Evolutionary conservation across 163 green algal genomes (phyloP).

Genomic region (Prototheca wickerhamii): DNA sequence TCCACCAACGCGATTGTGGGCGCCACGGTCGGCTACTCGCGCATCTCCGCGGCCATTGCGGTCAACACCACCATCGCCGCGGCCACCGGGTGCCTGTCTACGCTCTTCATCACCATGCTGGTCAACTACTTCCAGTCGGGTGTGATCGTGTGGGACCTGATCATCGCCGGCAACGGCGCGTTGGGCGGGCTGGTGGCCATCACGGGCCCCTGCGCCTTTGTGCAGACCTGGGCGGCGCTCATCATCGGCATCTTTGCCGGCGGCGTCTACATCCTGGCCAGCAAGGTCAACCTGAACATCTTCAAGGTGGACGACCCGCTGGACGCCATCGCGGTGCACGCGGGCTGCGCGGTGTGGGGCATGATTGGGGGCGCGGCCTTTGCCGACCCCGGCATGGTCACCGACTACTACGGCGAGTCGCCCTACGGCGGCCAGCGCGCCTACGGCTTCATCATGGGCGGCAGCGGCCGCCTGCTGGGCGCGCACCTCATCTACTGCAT

Average conservation of each 20-base stretch:
- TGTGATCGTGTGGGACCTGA: slow-evolving; percentile 44
- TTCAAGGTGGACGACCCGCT: slow-evolving; percentile 85
- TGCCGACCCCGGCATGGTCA: slow-evolving; percentile 30
- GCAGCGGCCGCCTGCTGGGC: slow-evolving; percentile 48
- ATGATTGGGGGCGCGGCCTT: slow-evolving; percentile 46
- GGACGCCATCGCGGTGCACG: slow-evolving; percentile 83
- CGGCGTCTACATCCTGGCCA: slow-evolving; percentile 42
- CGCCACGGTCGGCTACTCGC: slow-evolving; percentile 15
- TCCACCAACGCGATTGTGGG: slow-evolving; percentile 11
- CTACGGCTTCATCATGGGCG: slow-evolving; percentile 65
- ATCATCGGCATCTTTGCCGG: slow-evolving; percentile 62
- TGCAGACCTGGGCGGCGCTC: slow-evolving; percentile 82
- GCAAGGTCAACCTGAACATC: slow-evolving; percentile 38
- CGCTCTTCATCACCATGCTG: slow-evolving; percentile 48
- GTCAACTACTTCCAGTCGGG: slow-evolving; percentile 22
- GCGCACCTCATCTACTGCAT: slow-evolving; percentile 51
- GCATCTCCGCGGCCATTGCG: slow-evolving; percentile 18
- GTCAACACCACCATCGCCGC: slow-evolving; percentile 75
- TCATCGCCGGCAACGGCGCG: slow-evolving; percentile 65
- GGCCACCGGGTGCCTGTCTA: slow-evolving; percentile 57
- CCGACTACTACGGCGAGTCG: slow-evolving; percentile 25
- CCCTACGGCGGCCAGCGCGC: slow-evolving; percentile 11
- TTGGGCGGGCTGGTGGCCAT: slow-evolving; percentile 88
- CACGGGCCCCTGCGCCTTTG: slow-evolving; percentile 59
- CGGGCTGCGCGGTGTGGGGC: slow-evolving; percentile 45